Evolutionary conservation across 202 grass and related monocot species (phyloP), one percentile per base, ranked within the genome.

Genomic region (Schoenoplectus tabernaemontani): DNA sequence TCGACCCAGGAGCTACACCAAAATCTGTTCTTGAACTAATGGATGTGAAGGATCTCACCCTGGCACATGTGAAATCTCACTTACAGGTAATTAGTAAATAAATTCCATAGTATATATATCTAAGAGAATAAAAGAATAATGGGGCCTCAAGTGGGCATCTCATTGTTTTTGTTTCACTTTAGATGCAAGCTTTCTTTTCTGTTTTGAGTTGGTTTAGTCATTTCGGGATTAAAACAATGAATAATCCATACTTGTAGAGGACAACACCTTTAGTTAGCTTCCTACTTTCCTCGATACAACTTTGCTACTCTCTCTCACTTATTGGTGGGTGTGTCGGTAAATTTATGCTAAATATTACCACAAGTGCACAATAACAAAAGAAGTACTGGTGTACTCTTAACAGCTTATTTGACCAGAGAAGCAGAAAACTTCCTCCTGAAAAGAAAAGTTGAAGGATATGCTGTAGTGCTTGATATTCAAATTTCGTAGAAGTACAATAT

Each of bases 41-140:
- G 89, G 89, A 91, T 82, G 89, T 91, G 53, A 91, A 91, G 73
- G 89, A 91, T 86, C 89, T 91, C 50, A 91, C 89, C 17, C 85
- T 91, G 84, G 89, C 89, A 26, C 89, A 91, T 82, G 89, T 91
- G 67, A 91, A 91, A 61, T 91, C 89, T 79, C 89, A 91, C 38
- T 84, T 91, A 51, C 89, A 91, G 86, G 89, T 91, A 36, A 30
- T 36, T 68, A 61, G 37, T 62, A 66, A 78, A 81, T 3, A 48
- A 13, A 17, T 73, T 50, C 5, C 2, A 68, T 65, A 53, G 34
- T 77, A 84, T 44, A 47, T 62, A 15, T 64, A 65, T 65, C 34
- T 38, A 74, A 53, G 24, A 74, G 70, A 34, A 74, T 33, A 74
- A 20, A 50, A 50, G 6, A 74, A 51, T 51, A n/a, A 34, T 74